A percentile compares a stretch with the other conserved stretches of the same genome.
phyloP scores from a whole-genome alignment of 148 eudicot genomes.

The Simmondsia chinensis region DNA sequence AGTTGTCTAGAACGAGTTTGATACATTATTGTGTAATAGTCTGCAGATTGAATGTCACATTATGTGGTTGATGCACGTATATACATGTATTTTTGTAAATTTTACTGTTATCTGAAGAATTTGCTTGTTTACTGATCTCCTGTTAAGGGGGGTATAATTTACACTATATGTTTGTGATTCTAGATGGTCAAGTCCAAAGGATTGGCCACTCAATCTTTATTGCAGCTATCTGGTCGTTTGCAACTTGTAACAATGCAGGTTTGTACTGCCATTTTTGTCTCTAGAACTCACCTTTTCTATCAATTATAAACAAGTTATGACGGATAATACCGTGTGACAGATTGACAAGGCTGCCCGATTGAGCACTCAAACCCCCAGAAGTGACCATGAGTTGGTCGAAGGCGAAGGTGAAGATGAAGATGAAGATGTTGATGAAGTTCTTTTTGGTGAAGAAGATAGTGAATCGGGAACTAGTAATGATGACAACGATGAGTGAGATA shows the following conservation, averaged over 20 bases:
- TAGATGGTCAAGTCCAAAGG: constrained; percentile 56
- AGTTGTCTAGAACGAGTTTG: no score
- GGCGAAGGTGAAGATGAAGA: constrained; percentile 58
- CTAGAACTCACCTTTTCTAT: background rate
- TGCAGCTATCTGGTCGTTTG: constrained; percentile 82
- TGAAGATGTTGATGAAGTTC: constrained; percentile 52
- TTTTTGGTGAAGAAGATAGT: constrained; percentile 54
- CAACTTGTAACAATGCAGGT: constrained; percentile 92
- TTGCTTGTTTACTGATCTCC: background rate
- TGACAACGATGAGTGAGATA: constrained; percentile 26
- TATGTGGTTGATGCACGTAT: background rate
- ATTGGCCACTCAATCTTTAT: constrained; percentile 32
- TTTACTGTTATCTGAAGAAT: background rate
- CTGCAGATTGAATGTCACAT: background rate
- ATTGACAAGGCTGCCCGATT: constrained; percentile 55
- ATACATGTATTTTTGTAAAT: no score
- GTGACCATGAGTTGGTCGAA: constrained; percentile 30
- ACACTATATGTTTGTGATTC: constrained; percentile 7
- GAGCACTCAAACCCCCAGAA: constrained; percentile 22
- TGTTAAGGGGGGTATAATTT: background rate
- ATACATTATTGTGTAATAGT: background rate
- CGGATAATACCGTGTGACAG: constrained; percentile 24
- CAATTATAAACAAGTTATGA: background rate
- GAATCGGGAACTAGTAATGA: constrained; percentile 42
- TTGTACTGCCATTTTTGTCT: constrained; percentile 2